A percentile compares a stretch with the other conserved stretches of the same genome.
Conservation (phyloP, 441 rosid species). For the Capsella rubella region DNA sequence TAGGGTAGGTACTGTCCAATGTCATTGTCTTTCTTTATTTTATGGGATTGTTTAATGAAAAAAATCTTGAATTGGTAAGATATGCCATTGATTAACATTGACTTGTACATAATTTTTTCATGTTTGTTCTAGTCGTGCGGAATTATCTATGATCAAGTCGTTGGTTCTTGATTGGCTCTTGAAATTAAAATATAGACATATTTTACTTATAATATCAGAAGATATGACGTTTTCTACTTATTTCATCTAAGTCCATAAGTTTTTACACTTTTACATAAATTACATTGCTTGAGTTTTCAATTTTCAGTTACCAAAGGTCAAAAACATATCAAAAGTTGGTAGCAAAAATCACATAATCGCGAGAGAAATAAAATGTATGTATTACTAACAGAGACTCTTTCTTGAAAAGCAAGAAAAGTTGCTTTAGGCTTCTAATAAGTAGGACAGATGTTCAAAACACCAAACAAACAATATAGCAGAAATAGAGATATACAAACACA, state of each 20-base stretch:
- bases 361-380: not conserved
- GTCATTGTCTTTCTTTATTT: constrained; percentile 20
- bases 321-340: too few species aligned
- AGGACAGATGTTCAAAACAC: not conserved
- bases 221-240: not conserved
- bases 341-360: not conserved
- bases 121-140: not conserved
- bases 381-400: not conserved
- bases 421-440: not conserved
- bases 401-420: not conserved
- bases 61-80: constrained; percentile 37
- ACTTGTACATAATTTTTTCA: not conserved
- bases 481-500: too few species aligned
- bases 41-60: constrained; percentile 14
- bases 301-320: too few species aligned
- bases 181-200: not conserved
- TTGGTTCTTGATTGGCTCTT: constrained; percentile 17
- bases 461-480: too few species aligned
- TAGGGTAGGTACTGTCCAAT: constrained; percentile 27
- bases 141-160: not conserved
- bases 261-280: not conserved
- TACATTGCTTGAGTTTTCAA: not conserved
- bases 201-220: not conserved
- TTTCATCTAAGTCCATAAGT: not conserved
- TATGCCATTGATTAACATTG: constrained; percentile 5